Percentiles rank a stretch among this genome's conserved stretches.
Evolutionary conservation across 345 rosid species (phyloP).

Genomic region (Eucalyptus polybractea): DNA sequence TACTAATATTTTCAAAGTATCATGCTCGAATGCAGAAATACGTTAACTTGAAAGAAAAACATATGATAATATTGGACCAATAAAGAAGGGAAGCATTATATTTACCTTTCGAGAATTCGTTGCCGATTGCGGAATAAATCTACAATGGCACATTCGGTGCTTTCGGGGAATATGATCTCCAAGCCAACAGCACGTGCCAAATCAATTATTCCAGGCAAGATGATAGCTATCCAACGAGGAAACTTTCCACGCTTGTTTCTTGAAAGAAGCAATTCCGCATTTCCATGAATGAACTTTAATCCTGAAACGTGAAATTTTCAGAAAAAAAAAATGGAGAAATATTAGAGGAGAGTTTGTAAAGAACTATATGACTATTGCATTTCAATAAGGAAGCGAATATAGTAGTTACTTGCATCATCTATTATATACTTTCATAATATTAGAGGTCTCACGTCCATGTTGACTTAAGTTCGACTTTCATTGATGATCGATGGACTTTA

Average conservation of each 20-base stretch:
- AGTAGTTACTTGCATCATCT: not conserved
- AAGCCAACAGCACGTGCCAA: constrained; percentile 21
- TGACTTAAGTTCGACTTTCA: not conserved
- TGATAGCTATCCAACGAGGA: constrained; percentile 49
- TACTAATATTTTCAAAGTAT: not conserved
- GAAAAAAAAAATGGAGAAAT: no score
- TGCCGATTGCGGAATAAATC: constrained; percentile 11
- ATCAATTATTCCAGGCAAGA: constrained; percentile 37
- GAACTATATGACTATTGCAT: not conserved
- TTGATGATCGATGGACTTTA: not conserved
- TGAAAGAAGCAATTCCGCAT: constrained; percentile 12
- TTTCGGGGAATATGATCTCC: constrained; percentile 7
- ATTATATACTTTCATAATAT: not conserved
- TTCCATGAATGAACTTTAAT: constrained; percentile 17
- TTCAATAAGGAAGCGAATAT: not conserved
- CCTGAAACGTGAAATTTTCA: constrained; percentile 5
- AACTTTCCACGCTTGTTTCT: not conserved
- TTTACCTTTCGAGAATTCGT: constrained; percentile 24
- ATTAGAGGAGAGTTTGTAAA: not conserved
- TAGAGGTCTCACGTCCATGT: not conserved
- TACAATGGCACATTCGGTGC: not conserved
- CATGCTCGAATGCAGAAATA: not conserved
- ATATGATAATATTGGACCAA: not conserved
- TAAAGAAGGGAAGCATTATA: not conserved
- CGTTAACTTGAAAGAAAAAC: not conserved